These are phyloP conservation scores for Phytophthora kernoviae DNA, from an alignment of 352 stramenopile genomes.

Conservation along the genomic window DNA sequence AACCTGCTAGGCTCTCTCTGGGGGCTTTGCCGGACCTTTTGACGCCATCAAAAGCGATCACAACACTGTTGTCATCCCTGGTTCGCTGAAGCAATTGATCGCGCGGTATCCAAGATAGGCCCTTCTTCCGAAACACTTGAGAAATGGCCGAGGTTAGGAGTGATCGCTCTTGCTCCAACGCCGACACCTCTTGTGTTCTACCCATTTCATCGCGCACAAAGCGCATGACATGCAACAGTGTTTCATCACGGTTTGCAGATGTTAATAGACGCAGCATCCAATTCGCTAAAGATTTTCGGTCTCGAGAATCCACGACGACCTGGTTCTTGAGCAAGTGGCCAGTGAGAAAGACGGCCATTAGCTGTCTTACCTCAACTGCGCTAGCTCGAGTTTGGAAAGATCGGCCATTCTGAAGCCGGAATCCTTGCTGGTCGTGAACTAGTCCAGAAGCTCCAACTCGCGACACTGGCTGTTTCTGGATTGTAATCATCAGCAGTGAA, in stretches of 20 bases:
- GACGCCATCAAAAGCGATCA: constrained; percentile 29
- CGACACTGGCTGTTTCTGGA: constrained; percentile 81
- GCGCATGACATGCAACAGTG: constrained; percentile 62
- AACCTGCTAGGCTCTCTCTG: constrained; percentile 7
- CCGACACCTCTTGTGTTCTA: constrained; percentile 18
- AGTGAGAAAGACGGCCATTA: constrained; percentile 81
- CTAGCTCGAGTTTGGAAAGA: constrained; percentile 25
- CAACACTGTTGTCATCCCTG: constrained; percentile 16
- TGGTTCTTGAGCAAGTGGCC: constrained; percentile 66
- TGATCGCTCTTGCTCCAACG: constrained; percentile 32
- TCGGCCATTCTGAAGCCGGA: constrained; percentile 19
- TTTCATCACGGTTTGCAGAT: constrained; percentile 62
- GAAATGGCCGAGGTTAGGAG: constrained; percentile 37
- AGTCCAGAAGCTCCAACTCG: constrained; percentile 26
- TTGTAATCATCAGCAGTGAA: constrained; percentile 84
- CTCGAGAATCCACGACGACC: constrained; percentile 51
- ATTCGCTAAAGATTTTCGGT: constrained; percentile 64
- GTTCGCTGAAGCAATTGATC: constrained; percentile 19
- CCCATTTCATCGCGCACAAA: constrained; percentile 61
- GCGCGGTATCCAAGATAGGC: constrained; percentile 30
- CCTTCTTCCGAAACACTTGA: constrained; percentile 57
- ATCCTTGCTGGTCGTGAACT: constrained; percentile 28
- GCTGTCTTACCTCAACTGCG: constrained; percentile 64
- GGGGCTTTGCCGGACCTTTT: not conserved
- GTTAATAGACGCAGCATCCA: constrained; percentile 78